Evolutionary conservation across 345 rosid genomes (phyloP), one percentile per base, ranked within the genome.

Genomic region (Lepidium aucheri): DNA sequence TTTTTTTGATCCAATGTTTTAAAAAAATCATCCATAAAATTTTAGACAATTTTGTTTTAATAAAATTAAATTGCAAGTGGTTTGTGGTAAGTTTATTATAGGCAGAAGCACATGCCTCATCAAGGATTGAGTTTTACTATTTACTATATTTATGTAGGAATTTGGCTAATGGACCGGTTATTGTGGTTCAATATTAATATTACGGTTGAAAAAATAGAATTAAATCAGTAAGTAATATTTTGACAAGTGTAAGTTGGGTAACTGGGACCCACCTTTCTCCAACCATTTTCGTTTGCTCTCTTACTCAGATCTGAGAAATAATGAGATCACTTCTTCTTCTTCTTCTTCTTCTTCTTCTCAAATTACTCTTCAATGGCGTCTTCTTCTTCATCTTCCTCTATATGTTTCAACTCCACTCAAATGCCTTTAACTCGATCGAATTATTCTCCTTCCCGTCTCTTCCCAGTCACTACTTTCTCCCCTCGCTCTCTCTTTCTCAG

Each of bases 401-500:
- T 63, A 2, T 34, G 68, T n/a, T 40, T 50, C 34, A 35, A 22
- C 8, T 51, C 36, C 32, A 38, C 20, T 33, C 57, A 50, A 9
- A 2, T 26, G 0, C 41, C n/a, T 4, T 54, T 42, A 46, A 0
- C 57, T 11, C 46, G 34, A 39, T 62, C 72, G 80, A 74, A 79
- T 47, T 38, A 79, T 35, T 60, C 68, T 60, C 28, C 75, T 38
- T 52, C 73, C 57, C 54, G 46, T 61, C 65, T 42, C 39, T 63
- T 55, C 72, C 65, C 75, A 39, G 39, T 60, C 17, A 14, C 73
- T 4, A 71, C 8, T 42, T 8, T 53, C 67, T 72, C 72, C 51
- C 58, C 53, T 30, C 34, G n/a, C 35, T 71, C 71, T 76, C 81
- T 15, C 68, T 79, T 45, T 80, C 82, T 30, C 53, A 7, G 66